These are phyloP conservation scores for Neurospora sp. DNA, from an alignment of 2,329 filamentous ascomycete species.

Conservation along the genomic window DNA sequence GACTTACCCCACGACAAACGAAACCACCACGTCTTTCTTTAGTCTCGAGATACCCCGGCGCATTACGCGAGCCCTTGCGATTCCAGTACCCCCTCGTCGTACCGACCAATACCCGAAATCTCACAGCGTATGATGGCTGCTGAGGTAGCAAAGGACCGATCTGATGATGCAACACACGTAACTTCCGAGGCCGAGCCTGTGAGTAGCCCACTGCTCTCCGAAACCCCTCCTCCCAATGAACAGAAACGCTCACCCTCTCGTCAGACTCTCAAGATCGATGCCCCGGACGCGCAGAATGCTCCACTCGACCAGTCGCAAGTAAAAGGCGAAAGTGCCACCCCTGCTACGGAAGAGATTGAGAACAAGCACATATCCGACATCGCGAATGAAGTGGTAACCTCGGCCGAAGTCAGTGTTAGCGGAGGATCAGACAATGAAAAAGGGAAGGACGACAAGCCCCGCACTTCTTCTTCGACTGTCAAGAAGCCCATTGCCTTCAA, in stretches of 20 bases:
- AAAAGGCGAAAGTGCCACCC: constrained; percentile 33
- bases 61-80: constrained; percentile 6
- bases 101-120: constrained; percentile 21
- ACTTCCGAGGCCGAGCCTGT: constrained; percentile 36
- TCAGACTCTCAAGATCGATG: constrained; percentile 25
- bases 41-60: constrained; percentile 8
- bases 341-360: constrained; percentile 39
- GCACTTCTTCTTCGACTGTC: constrained; percentile 46
- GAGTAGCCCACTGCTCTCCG: constrained; percentile 19
- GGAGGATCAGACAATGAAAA: constrained; percentile 70
- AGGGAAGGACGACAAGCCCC: constrained; percentile 46
- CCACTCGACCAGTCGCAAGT: constrained; percentile 31
- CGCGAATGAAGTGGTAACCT: constrained; percentile 49
- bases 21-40: constrained; percentile 1
- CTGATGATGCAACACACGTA: constrained; percentile 41
- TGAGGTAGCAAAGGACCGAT: constrained; percentile 45
- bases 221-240: no score
- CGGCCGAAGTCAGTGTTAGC: constrained; percentile 58
- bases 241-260: constrained; percentile 16
- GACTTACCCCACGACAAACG: neutral
- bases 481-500: constrained; percentile 77
- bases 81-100: constrained; percentile 3
- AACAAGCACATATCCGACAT: constrained; percentile 47
- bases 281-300: constrained; percentile 36
- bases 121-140: constrained; percentile 55